Percentiles rank a stretch among this genome's conserved stretches.
Conservation (phyloP, 768 basidiomycete genomes). For the Boletus sp. region DNA sequence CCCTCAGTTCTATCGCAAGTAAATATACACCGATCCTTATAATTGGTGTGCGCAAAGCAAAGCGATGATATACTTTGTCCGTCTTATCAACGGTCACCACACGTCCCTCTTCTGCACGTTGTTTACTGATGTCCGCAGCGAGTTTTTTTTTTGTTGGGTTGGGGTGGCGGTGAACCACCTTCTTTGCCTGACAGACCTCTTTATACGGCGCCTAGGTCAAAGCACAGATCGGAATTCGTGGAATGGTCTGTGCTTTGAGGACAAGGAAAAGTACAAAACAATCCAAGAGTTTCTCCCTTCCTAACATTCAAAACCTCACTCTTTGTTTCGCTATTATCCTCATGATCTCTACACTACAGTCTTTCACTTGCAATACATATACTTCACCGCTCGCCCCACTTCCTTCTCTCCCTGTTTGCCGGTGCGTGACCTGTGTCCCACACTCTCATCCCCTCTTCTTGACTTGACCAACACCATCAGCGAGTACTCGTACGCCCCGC, state of each 20-base stretch:
- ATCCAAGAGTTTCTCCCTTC: neutral
- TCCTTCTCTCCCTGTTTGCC: no score
- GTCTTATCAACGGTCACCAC: conserved; percentile 10
- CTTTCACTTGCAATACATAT: no score
- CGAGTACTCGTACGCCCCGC: no score
- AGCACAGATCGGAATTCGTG: conserved; percentile 6
- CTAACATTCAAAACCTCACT: neutral
- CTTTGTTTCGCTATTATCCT: conserved; percentile 1
- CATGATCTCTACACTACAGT: conserved; percentile 8
- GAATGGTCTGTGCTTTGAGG: conserved; percentile 5
- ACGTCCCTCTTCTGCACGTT: neutral
- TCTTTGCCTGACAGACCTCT: conserved; percentile 20
- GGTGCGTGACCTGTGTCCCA: no score
- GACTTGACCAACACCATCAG: no score
- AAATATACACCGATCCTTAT: conserved; percentile 26
- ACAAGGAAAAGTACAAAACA: conserved; percentile 21
- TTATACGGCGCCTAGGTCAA: conserved; percentile 19
- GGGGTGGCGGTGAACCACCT: conserved; percentile 9
- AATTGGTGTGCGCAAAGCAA: conserved; percentile 11
- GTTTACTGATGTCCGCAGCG: conserved; percentile 6
- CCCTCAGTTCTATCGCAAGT: conserved; percentile 79
- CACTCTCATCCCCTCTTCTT: no score
- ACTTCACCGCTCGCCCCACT: no score
- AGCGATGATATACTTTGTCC: conserved; percentile 31
- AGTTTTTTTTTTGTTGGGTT: conserved; percentile 14